These are phyloP conservation scores for Aspergillus felis DNA, from an alignment of 2,329 filamentous ascomycete species.

Conservation along the genomic window DNA sequence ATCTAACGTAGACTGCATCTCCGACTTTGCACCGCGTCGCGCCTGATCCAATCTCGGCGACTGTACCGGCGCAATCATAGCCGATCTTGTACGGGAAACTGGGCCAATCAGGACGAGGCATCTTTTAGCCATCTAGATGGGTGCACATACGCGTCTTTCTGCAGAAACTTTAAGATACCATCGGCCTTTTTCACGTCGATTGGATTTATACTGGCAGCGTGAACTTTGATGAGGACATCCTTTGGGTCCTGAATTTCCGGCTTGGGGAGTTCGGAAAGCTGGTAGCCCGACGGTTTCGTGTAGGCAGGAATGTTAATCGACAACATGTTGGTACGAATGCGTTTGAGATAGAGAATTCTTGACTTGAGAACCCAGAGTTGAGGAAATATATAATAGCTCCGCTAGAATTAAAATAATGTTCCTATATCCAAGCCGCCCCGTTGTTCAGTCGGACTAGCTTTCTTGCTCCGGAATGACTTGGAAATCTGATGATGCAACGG, in stretches of 20 bases:
- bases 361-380: too few species aligned
- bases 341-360: too few species aligned
- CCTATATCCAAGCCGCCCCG: too few species aligned
- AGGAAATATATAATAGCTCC: too few species aligned
- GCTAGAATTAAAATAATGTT: too few species aligned
- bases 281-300: conserved; percentile 16
- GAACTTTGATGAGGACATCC: conserved; percentile 37
- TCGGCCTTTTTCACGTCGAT: conserved; percentile 43
- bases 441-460: too few species aligned
- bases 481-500: too few species aligned
- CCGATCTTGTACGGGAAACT: conserved; percentile 45
- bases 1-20: conserved; percentile 36
- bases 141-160: conserved; percentile 28
- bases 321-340: conserved; percentile 8
- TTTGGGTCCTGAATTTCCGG: conserved; percentile 13
- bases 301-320: conserved; percentile 17
- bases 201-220: conserved; percentile 46
- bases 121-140: neutral
- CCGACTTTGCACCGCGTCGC: conserved; percentile 37
- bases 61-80: conserved; percentile 40
- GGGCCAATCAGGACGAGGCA: neutral
- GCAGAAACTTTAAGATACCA: conserved; percentile 31
- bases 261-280: conserved; percentile 17
- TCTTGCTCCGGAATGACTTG: too few species aligned
- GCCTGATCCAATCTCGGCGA: conserved; percentile 32